phyloP scores from a whole-genome alignment of 2,329 filamentous ascomycete species.

The Pyrenophora teres region DNA sequence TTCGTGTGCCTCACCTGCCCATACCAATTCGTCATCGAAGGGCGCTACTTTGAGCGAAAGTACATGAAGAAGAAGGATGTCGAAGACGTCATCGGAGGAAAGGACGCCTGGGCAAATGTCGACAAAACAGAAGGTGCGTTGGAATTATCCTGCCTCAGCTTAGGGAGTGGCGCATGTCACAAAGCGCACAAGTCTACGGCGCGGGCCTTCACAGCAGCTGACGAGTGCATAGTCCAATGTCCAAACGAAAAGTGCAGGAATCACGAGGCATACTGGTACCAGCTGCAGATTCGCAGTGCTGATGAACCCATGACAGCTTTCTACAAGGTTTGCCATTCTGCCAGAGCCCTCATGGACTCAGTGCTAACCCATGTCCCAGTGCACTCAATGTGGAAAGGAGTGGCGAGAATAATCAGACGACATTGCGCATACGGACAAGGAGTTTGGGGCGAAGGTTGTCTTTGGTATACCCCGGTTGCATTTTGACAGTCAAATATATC shows the following conservation, averaged over 20 bases:
- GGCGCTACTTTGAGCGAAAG: conserved; percentile 80
- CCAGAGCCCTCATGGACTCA: not conserved
- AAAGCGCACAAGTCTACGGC: too few species aligned
- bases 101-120: conserved; percentile 87
- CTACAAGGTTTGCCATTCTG: conserved; percentile 67
- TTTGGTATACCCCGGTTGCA: conserved; percentile 15
- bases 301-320: conserved; percentile 99
- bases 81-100: conserved; percentile 88
- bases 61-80: conserved; percentile 81
- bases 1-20: conserved; percentile 96
- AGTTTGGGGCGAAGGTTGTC: conserved; percentile 10
- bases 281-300: conserved; percentile 95
- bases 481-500: not conserved
- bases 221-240: conserved; percentile 69
- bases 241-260: conserved; percentile 79
- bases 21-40: conserved; percentile 82
- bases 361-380: conserved; percentile 30
- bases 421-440: conserved; percentile 3
- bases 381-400: conserved; percentile 51
- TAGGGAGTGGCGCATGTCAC: too few species aligned
- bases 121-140: conserved; percentile 70
- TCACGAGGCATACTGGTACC: conserved; percentile 87
- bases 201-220: not conserved
- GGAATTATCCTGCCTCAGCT: too few species aligned
- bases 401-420: conserved; percentile 48